Evolutionary conservation across 2,329 filamentous ascomycete species (phyloP).

Genomic region (Calonectria pseudoreteaudii): DNA sequence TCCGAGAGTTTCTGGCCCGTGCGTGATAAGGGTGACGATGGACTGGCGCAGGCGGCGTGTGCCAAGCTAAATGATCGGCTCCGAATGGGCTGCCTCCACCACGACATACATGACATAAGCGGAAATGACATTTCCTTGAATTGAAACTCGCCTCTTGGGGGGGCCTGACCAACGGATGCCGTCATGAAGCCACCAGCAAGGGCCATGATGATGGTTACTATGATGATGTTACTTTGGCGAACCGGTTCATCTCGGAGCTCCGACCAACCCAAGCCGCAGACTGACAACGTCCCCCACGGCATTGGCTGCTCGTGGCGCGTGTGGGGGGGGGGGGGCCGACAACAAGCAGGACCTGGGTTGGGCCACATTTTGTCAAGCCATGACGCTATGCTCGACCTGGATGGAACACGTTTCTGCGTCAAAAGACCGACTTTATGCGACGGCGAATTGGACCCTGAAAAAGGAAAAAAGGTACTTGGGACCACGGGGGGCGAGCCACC

Average conservation of each 20-base stretch:
- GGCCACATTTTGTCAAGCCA: background rate
- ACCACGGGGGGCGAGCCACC: background rate
- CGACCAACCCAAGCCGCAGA: background rate
- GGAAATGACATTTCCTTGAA: background rate
- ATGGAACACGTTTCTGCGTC: background rate
- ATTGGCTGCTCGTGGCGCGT: background rate
- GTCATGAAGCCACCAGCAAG: background rate
- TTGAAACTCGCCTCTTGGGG: background rate
- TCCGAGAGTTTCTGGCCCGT: conserved; percentile 6
- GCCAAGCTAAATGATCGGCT: background rate
- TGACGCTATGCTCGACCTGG: background rate
- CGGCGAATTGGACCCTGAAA: background rate
- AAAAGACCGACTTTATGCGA: background rate
- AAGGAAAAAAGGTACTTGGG: background rate
- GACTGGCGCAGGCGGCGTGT: background rate
- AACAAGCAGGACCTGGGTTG: background rate
- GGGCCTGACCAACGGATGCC: background rate
- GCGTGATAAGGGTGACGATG: background rate
- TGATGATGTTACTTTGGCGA: background rate
- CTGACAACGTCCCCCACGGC: background rate
- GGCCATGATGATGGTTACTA: background rate
- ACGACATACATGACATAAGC: background rate
- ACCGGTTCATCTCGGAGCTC: background rate
- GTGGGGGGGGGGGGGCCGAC: no score
- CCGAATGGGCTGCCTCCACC: background rate